Evolutionary conservation across 129 eudicot genomes (phyloP).

Genomic region (Centaurea solstitialis): DNA sequence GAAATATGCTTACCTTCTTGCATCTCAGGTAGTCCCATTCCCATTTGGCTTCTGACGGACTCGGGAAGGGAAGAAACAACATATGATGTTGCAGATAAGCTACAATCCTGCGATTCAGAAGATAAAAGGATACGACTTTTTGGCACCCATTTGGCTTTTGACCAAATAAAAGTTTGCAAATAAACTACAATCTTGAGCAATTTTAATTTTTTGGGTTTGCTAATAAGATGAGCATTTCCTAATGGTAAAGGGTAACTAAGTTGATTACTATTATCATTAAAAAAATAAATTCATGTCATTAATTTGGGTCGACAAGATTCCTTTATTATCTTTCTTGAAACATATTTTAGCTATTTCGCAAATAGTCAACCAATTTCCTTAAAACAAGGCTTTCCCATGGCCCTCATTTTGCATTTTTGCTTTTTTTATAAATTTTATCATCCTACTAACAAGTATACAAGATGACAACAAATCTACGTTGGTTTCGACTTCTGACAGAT

Average conservation of each 20-base stretch:
- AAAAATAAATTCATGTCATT: neutral
- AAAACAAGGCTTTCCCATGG: neutral
- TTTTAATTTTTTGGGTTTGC: neutral
- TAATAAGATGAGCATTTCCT: neutral
- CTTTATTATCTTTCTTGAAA: neutral
- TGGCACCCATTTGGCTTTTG: neutral
- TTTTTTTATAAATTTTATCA: neutral
- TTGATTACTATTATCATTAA: neutral
- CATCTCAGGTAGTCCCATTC: constrained; percentile 38
- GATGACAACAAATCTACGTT: neutral
- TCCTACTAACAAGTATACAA: neutral
- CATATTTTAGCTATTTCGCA: neutral
- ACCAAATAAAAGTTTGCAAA: neutral
- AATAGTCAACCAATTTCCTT: neutral
- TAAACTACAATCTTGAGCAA: neutral
- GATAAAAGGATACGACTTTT: neutral
- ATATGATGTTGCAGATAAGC: constrained; percentile 54
- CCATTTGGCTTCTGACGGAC: constrained; percentile 51
- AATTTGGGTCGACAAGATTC: neutral
- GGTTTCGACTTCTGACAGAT: neutral
- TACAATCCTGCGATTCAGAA: constrained; percentile 61
- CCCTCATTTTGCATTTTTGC: neutral
- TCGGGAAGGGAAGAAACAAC: constrained; percentile 67
- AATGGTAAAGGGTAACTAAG: neutral
- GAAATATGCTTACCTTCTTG: constrained; percentile 24